A percentile compares a stretch with the other conserved stretches of the same genome.
These are phyloP conservation scores for Geranomyces variabilis DNA, from an alignment of 192 early-diverging fungal genomes.

Conservation along the genomic window DNA sequence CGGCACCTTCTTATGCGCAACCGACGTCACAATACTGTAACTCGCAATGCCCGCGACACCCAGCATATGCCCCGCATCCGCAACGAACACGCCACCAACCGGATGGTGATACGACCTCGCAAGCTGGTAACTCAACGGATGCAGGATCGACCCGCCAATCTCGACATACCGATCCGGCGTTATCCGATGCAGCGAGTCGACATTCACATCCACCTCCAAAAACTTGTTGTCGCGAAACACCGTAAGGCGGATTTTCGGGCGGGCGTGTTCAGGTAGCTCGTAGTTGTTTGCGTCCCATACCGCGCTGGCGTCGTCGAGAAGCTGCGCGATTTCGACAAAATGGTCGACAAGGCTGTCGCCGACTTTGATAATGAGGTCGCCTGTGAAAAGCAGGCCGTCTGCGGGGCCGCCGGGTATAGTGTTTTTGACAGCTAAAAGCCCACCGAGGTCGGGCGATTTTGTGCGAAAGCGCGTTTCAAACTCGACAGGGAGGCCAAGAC, in stretches of 20 bases:
- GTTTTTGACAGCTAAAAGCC: constrained; percentile 71
- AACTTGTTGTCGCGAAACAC: constrained; percentile 53
- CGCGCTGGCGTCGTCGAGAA: constrained; percentile 52
- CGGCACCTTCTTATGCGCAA: constrained; percentile 57
- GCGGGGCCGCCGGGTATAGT: constrained; percentile 64
- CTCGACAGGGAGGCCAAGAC: constrained; percentile 64
- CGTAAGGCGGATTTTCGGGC: constrained; percentile 17
- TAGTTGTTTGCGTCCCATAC: constrained; percentile 27
- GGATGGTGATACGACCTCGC: constrained; percentile 40
- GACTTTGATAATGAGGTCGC: constrained; percentile 45
- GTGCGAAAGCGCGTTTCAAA: constrained; percentile 64
- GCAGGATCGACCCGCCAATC: constrained; percentile 73
- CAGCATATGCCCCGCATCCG: constrained; percentile 45
- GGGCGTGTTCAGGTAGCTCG: constrained; percentile 12
- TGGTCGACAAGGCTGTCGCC: constrained; percentile 65
- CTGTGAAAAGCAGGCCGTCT: constrained; percentile 53
- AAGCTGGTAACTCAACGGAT: constrained; percentile 50
- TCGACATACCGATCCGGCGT: constrained; percentile 81
- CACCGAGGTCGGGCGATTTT: constrained; percentile 62
- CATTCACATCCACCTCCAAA: constrained; percentile 38
- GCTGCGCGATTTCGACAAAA: constrained; percentile 70
- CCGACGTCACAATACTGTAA: constrained; percentile 37
- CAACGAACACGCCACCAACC: constrained; percentile 41
- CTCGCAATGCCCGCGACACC: constrained; percentile 41
- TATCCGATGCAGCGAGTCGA: constrained; percentile 43